Base-by-base conservation (phyloP, 352 stramenopile species). In the Globisporangium yorkense region DNA sequence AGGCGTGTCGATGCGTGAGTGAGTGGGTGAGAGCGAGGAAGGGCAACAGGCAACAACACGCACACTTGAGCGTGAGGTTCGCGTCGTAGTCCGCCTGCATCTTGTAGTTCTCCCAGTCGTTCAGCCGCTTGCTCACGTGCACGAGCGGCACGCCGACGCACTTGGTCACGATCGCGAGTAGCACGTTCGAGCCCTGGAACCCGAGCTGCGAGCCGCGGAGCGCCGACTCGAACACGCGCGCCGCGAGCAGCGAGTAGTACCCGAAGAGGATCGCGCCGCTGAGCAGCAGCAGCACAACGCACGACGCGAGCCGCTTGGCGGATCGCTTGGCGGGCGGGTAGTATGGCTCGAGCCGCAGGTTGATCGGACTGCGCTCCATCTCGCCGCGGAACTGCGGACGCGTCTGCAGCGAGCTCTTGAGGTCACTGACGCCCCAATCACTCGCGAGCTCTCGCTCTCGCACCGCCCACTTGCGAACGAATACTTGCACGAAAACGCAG, bases 31-130 rank as follows among this genome's bases (percentile, higher is more conserved):
- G 15, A 9, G 40, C 10, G 8, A 43, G 10, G 37, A 13, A 21
- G 8, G 12, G 24, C 41, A 24, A 2, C 7, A 44, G 46, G 4
- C 18, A 49, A 18, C 18, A 59, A 3, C 10, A 72, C 72, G 56
- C 65, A 87, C 77, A 90, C 62, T 91, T 91, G 59, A 93, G 81
- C 33, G 79, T 89, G 50, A 91, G 71, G 50, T 77, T 80, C n/a
- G 75, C 59, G 59, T 91, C 79, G 57, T 87, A 82, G 39, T 87
- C 67, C 10, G 69, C 55, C 58, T 86, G 78, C n/a, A 80, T 72
- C 33, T 72, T 74, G 64, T 90, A 76, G 57, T 93, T 91, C 51
- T 91, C 80, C 77, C 77, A 90, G 45, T 87, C 69, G 44, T 73
- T 88, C 41, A 90, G 58, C 20, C 49, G 16, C 44, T 57, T 63